Base-by-base conservation (phyloP, 306 rosid genomes). In the Fragaria iinumae region DNA sequence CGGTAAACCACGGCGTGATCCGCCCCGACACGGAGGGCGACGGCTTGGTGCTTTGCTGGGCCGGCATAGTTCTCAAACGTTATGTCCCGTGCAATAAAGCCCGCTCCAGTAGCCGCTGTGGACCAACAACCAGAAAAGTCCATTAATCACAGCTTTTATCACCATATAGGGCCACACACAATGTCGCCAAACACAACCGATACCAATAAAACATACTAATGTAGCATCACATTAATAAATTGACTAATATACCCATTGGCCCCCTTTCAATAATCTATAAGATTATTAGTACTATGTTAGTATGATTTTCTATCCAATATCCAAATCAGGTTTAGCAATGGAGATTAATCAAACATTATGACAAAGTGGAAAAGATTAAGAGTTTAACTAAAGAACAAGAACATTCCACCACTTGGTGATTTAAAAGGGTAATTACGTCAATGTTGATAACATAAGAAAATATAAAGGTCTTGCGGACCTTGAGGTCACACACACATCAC, bases 21-120 rank as follows among this genome's bases (percentile, higher is more conserved):
- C 0, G 98, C 87, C 1, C 96, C 92, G 12, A 94, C 67, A 0
- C 98, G 94, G 32, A 94, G 96, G 9, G 98, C 98, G 47, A 94
- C 98, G 0, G 98, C 98, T 50, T 94, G 98, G 84, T 92, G 97
- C 75, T 71, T 90, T 18, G 5, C 74, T 8, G 98, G 92, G 2
- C 98, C 98, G 27, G 98, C 98, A 20, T 75, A 83, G 82, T 94
- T 94, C 91, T 84, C 90, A 34, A 94, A 90, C 2, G 96, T 86
- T 13, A 94, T 82, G 80, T 94, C 98, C 20, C 88, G 87, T n/a
- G 97, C 91, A 21, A 92, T 94, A 59, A 94, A 89, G 1, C 92
- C 93, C 6, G 93, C 81, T 2, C 98, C 98, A 2, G 78, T 85
- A 0, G 96, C 97, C 36, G 98, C 98, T 94, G 90, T 53, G 73